Percentiles rank a stretch among this genome's conserved stretches.
phyloP scores from a whole-genome alignment of 2,329 filamentous ascomycete genomes.

The Dactylellina parvicollis region DNA sequence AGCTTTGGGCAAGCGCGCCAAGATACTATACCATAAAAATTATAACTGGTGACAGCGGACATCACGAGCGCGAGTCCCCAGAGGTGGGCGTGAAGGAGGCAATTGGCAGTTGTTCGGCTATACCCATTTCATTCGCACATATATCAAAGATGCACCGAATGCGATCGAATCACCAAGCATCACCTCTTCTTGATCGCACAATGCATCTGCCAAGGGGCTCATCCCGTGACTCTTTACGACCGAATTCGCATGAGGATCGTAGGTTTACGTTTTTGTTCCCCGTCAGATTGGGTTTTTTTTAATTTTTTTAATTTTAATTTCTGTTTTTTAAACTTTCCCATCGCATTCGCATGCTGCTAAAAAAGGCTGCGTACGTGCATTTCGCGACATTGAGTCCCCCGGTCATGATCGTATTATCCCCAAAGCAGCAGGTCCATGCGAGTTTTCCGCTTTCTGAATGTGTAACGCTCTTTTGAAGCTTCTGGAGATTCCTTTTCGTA shows the following conservation, averaged over 20 bases:
- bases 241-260: too few relatives aligned
- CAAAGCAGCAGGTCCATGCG: constrained; percentile 36
- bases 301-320: too few relatives aligned
- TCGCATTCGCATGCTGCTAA: constrained; percentile 9
- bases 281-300: background rate
- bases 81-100: too few relatives aligned
- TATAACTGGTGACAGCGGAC: background rate
- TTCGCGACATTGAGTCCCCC: too few relatives aligned
- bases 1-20: too few relatives aligned
- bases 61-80: constrained; percentile 10
- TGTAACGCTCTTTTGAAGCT: constrained; percentile 2
- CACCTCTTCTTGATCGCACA: background rate
- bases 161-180: background rate
- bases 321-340: too few relatives aligned
- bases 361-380: constrained; percentile 53
- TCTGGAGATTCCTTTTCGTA: background rate
- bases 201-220: background rate
- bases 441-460: constrained; percentile 5
- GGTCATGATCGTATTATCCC: constrained; percentile 24
- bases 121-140: background rate
- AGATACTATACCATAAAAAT: too few relatives aligned
- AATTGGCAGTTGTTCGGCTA: too few relatives aligned
- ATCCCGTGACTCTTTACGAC: background rate
- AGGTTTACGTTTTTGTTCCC: too few relatives aligned
- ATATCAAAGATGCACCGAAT: background rate